Evolutionary conservation across 352 stramenopile genomes (phyloP).

Genomic region (Pythium vanterpoolii): DNA sequence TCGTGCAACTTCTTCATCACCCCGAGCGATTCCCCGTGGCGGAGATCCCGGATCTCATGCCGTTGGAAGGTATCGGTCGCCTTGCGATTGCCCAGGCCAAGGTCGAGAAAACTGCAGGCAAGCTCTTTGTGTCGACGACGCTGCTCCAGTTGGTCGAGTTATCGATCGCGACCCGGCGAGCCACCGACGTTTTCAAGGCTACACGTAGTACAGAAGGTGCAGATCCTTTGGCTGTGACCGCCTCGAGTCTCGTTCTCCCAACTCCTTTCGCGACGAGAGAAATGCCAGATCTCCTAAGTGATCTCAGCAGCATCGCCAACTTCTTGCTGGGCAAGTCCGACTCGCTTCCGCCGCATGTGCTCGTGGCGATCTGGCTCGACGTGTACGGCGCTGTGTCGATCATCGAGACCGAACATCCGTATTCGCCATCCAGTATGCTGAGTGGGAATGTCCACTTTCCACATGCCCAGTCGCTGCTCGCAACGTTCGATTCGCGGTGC

Average conservation of each 20-base stretch:
- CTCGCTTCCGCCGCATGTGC: slow-evolving; percentile 44
- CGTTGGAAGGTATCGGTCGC: slow-evolving; percentile 57
- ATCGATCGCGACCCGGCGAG: slow-evolving; percentile 43
- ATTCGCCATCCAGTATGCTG: slow-evolving; percentile 26
- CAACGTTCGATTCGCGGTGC: slow-evolving; percentile 70
- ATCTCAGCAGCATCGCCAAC: slow-evolving; percentile 43
- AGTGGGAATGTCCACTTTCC: slow-evolving; percentile 45
- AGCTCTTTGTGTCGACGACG: slow-evolving; percentile 70
- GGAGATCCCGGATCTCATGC: slow-evolving; percentile 57
- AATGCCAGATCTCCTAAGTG: slow-evolving; percentile 42
- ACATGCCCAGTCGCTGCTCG: slow-evolving; percentile 45
- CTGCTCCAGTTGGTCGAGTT: slow-evolving; percentile 80
- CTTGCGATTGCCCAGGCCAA: slow-evolving; percentile 59
- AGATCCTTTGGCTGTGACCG: neutral
- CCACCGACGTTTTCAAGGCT: slow-evolving; percentile 20
- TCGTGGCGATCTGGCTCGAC: slow-evolving; percentile 75
- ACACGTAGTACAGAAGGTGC: too few relatives aligned
- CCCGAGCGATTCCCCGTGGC: slow-evolving; percentile 52
- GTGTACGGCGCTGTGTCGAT: slow-evolving; percentile 60
- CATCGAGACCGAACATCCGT: slow-evolving; percentile 70
- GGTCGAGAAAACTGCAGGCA: slow-evolving; percentile 49
- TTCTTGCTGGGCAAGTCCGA: slow-evolving; percentile 60
- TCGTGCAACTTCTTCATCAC: slow-evolving; percentile 72
- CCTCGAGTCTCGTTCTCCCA: slow-evolving; percentile 36
- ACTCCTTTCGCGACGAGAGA: slow-evolving; percentile 38